Base-by-base conservation (phyloP, 441 rosid genomes). In the Omphalea diandra region DNA sequence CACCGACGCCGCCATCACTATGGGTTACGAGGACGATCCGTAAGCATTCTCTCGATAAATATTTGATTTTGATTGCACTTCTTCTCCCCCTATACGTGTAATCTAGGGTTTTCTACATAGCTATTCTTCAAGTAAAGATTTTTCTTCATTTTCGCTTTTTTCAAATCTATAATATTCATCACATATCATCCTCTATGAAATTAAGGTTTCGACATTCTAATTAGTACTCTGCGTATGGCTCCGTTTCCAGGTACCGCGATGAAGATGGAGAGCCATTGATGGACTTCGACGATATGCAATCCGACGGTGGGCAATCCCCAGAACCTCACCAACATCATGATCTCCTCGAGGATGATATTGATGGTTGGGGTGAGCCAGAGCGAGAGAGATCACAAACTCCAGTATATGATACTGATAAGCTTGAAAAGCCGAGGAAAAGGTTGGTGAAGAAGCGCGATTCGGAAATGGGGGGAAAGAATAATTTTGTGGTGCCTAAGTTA, bases 251-350 rank as follows among this genome's bases (percentile, higher is more conserved):
- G 74, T 85, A 83, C 60, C 96, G 91, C 62, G 99, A 94, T 50
- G 97, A 85, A 82, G 94, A 94, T 43, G 99, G 94, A 56, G 99
- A 94, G 88, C 85, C 96, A 50, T 78, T 94, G 87, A 85, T 94
- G 94, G 99, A 94, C 80, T 92, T 73, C 73, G 98, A 92, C 46
- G 94, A 89, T 52, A 76, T 88, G n/a, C 86, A 69, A 60, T 87
- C 95, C 14, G 91, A 90, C 53, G 86, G 84, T 36, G 92, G 85
- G 15, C 85, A 74, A 53, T 83, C 93, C 1, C 84, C 89, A n/a
- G 89, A 76, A 69, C 91, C 75, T 10, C 80, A 67, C 40, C 83
- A 85, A 72, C 82, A 83, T 52, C 82, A 83, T 52, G 64, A 83
- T 75, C 80, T 86, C 7, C 69, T 88, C 17, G 94, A 88, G 18